These are phyloP conservation scores for Wickerhamomyces alni DNA, from an alignment of 805 yeast genomes.

Conservation along the genomic window DNA sequence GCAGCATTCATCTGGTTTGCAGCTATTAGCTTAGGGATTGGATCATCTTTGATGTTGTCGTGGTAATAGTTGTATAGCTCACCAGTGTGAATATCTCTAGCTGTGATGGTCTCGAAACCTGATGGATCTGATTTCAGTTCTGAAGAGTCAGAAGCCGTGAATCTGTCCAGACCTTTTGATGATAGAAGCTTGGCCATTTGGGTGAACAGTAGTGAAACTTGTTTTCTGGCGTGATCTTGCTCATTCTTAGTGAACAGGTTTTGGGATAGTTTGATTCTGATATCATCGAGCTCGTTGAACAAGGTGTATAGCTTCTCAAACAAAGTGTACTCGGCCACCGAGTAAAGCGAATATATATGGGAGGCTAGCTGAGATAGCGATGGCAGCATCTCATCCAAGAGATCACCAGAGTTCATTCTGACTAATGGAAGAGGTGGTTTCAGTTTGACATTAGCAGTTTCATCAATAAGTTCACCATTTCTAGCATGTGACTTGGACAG, in stretches of 20 bases:
- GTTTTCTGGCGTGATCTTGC: constrained; percentile 38
- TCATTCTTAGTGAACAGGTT: constrained; percentile 52
- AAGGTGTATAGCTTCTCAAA: constrained; percentile 48
- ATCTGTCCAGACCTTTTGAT: constrained; percentile 32
- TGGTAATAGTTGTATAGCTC: constrained; percentile 39
- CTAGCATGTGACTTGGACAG: constrained; percentile 24
- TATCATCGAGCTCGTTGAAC: constrained; percentile 52
- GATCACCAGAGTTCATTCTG: constrained; percentile 35
- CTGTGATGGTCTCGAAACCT: constrained; percentile 62
- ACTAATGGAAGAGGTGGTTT: constrained; percentile 54
- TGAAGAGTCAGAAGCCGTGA: constrained; percentile 16
- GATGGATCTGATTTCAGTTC: constrained; percentile 40
- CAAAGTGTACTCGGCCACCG: constrained; percentile 62
- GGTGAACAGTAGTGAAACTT: constrained; percentile 45
- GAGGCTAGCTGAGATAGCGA: constrained; percentile 52
- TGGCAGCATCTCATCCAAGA: constrained; percentile 52
- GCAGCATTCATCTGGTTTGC: constrained; percentile 67
- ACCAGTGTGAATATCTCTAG: constrained; percentile 58
- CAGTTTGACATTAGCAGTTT: constrained; percentile 21
- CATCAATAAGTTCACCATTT: constrained; percentile 21
- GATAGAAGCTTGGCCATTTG: constrained; percentile 58
- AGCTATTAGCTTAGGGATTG: constrained; percentile 55
- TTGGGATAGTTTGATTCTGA: constrained; percentile 46
- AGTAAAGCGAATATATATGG: constrained; percentile 64
- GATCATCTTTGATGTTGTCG: constrained; percentile 20